Percentiles rank a stretch among this genome's conserved stretches.
Conservation (phyloP, 345 rosid genomes). For the rapeseed (Brassica napus) region Da-Ae NC_063452.1:62309501-62310000, state of each 20-base stretch:
- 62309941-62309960: background rate
- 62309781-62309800: background rate
- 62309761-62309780: background rate
- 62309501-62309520: no score
- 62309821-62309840: background rate
- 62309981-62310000: background rate
- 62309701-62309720: background rate
- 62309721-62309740: background rate
- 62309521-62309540: no score
- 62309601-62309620: no score
- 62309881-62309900: no score
- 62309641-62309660: no score
- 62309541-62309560: no score
- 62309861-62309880: no score
- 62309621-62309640: no score
- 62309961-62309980: background rate
- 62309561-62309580: no score
- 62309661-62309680: no score
- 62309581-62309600: slow-evolving; percentile 52
- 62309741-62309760: background rate
- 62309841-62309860: background rate
- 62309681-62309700: no score
- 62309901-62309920: no score
- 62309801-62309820: background rate
- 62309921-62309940: background rate